phyloP scores from a whole-genome alignment of 169 alveolate genomes.

The Theileria parva region DNA sequence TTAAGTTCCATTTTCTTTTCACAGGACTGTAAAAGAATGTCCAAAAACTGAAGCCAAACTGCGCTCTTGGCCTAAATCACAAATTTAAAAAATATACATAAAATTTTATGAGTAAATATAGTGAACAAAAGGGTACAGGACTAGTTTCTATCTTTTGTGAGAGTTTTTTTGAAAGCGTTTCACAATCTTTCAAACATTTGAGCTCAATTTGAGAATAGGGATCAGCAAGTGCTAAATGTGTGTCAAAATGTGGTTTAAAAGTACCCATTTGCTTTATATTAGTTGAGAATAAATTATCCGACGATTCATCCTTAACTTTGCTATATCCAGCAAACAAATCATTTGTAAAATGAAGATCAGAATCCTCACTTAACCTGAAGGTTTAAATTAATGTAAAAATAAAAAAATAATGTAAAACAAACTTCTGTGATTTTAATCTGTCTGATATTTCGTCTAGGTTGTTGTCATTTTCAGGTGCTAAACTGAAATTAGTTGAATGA shows the following conservation, averaged over 20 bases:
- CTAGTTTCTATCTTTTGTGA: slow-evolving; percentile 67
- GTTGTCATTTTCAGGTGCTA: slow-evolving; percentile 5
- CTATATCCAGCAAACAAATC: slow-evolving; percentile 51
- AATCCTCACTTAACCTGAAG: slow-evolving; percentile 55
- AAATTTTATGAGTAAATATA: background rate
- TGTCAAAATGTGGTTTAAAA: background rate
- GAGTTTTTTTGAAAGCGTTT: slow-evolving; percentile 54
- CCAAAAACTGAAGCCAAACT: slow-evolving; percentile 66
- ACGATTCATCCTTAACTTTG: slow-evolving; percentile 1
- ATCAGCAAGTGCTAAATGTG: slow-evolving; percentile 49
- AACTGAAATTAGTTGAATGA: background rate
- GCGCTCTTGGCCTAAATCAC: slow-evolving; percentile 58
- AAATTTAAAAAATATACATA: background rate
- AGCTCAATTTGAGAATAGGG: slow-evolving; percentile 51
- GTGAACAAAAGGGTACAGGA: slow-evolving; percentile 29
- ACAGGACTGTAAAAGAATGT: slow-evolving; percentile 60
- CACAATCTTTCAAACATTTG: slow-evolving; percentile 66
- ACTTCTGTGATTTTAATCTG: slow-evolving; percentile 9
- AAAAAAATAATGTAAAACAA: background rate
- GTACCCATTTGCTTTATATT: slow-evolving; percentile 35
- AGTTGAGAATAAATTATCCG: slow-evolving; percentile 35
- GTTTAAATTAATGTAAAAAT: background rate
- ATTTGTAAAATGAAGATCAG: slow-evolving; percentile 53
- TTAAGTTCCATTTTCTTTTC: slow-evolving; percentile 59
- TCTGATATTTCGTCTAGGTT: slow-evolving; percentile 13